phyloP scores from a whole-genome alignment of 2,329 filamentous ascomycete genomes.

The Trichoderma koningii region DNA sequence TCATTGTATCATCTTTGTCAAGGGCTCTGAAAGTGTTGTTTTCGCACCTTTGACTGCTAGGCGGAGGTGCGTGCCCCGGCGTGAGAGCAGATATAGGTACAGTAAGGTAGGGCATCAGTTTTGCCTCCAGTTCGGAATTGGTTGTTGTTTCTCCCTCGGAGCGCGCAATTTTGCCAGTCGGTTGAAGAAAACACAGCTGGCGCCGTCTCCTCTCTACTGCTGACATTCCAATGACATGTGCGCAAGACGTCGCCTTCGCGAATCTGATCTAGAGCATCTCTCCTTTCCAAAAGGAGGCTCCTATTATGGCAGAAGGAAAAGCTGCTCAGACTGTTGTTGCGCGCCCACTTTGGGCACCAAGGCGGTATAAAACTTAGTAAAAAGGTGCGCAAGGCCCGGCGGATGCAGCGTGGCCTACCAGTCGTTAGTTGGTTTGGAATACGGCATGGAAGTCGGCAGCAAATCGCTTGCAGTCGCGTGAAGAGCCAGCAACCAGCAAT shows the following conservation, averaged over 20 bases:
- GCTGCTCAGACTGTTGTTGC: neutral
- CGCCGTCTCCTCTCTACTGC: neutral
- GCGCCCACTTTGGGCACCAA: neutral
- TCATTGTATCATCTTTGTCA: neutral
- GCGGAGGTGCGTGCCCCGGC: neutral
- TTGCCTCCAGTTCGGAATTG: neutral
- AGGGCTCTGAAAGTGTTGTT: accelerated
- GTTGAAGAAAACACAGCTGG: neutral
- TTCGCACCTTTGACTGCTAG: neutral
- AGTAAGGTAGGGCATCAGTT: neutral
- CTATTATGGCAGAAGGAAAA: neutral
- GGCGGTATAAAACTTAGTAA: neutral
- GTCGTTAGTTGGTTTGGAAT: neutral
- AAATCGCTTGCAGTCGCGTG: neutral
- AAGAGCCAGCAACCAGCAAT: neutral
- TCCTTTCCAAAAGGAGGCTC: neutral
- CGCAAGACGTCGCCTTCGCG: neutral
- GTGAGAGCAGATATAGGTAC: neutral
- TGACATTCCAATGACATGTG: neutral
- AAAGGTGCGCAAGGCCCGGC: neutral
- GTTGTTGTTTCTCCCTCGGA: neutral
- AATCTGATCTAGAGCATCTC: neutral
- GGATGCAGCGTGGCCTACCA: neutral
- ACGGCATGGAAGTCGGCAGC: neutral
- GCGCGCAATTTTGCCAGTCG: neutral